Percentiles rank a stretch among this genome's conserved stretches.
Evolutionary conservation across 2,329 filamentous ascomycete species (phyloP).

Genomic region (Fusarium sp.): DNA sequence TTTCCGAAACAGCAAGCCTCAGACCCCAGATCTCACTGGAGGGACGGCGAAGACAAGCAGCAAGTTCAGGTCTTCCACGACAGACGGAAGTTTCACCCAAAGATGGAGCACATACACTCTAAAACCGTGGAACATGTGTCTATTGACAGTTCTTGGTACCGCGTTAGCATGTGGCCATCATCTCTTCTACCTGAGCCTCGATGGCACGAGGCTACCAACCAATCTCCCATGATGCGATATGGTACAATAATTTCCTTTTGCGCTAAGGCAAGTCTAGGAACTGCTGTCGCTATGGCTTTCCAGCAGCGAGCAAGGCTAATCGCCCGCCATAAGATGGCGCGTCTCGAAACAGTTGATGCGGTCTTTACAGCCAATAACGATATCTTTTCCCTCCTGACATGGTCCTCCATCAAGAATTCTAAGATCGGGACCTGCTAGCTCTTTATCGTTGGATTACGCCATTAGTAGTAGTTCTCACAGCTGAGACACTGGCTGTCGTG

Average conservation of each 20-base stretch:
- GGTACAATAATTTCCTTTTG: not conserved
- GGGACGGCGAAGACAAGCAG: not conserved
- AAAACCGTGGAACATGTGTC: conserved; percentile 4
- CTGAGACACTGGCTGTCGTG: not conserved
- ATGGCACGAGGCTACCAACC: not conserved
- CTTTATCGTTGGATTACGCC: not conserved
- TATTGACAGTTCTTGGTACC: not conserved
- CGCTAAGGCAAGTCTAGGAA: not conserved
- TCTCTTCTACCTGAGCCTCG: not conserved
- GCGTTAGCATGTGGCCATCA: conserved; percentile 1
- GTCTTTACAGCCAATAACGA: conserved; percentile 10
- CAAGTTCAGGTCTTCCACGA: too few species aligned
- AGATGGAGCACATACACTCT: not conserved
- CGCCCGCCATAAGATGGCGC: not conserved
- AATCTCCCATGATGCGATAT: conserved; percentile 1
- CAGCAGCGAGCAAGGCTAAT: conserved; percentile 1
- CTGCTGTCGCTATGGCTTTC: not conserved
- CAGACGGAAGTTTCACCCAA: not conserved
- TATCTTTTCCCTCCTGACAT: not conserved
- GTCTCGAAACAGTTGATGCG: not conserved
- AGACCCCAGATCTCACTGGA: not conserved
- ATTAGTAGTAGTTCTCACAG: not conserved
- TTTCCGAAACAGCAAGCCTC: not conserved
- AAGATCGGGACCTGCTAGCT: not conserved
- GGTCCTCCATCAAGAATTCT: not conserved